Conservation (phyloP, 2,329 filamentous ascomycete genomes). For the Exophiala alcalophila region DNA sequence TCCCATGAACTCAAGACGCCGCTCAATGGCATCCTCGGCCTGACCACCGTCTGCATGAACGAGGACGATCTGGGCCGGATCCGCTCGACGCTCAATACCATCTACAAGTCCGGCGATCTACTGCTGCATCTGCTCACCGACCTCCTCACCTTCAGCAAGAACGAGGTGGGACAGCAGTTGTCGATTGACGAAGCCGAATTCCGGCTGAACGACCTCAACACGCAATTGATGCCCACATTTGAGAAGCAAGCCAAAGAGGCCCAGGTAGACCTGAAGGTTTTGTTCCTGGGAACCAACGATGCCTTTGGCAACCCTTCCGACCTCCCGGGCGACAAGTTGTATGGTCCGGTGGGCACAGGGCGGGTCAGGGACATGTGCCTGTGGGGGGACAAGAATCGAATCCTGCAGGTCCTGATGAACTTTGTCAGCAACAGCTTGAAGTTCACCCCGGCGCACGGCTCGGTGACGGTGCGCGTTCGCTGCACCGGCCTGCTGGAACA, state of each 20-base stretch:
- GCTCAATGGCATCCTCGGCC: slow-evolving; percentile 90
- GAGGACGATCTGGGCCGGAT: slow-evolving; percentile 76
- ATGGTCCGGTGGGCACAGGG: slow-evolving; percentile 64
- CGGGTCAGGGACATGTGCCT: slow-evolving; percentile 79
- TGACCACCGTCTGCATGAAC: slow-evolving; percentile 90
- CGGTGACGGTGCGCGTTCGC: slow-evolving; percentile 71
- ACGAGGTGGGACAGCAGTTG: slow-evolving; percentile 83
- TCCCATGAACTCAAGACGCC: slow-evolving; percentile 86
- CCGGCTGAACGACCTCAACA: slow-evolving; percentile 74
- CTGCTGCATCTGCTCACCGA: slow-evolving; percentile 84
- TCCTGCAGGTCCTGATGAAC: slow-evolving; percentile 83
- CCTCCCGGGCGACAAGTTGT: slow-evolving; percentile 45
- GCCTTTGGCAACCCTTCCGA: slow-evolving; percentile 30
- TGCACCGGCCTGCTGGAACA: slow-evolving; percentile 49
- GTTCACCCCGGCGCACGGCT: slow-evolving; percentile 76
- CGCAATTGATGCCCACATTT: slow-evolving; percentile 81
- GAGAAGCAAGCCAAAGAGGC: slow-evolving; percentile 84
- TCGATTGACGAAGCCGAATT: slow-evolving; percentile 83
- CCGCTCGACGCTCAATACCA: slow-evolving; percentile 78
- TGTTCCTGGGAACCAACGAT: slow-evolving; percentile 60
- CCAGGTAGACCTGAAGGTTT: slow-evolving; percentile 68
- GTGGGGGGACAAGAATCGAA: slow-evolving; percentile 89
- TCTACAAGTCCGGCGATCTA: slow-evolving; percentile 85
- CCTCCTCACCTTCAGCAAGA: slow-evolving; percentile 88
- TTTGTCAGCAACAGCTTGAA: slow-evolving; percentile 89